A percentile compares a stretch with the other conserved stretches of the same genome.
Conservation (phyloP, 345 rosid species). For the Chamaenerion angustifolium region DNA sequence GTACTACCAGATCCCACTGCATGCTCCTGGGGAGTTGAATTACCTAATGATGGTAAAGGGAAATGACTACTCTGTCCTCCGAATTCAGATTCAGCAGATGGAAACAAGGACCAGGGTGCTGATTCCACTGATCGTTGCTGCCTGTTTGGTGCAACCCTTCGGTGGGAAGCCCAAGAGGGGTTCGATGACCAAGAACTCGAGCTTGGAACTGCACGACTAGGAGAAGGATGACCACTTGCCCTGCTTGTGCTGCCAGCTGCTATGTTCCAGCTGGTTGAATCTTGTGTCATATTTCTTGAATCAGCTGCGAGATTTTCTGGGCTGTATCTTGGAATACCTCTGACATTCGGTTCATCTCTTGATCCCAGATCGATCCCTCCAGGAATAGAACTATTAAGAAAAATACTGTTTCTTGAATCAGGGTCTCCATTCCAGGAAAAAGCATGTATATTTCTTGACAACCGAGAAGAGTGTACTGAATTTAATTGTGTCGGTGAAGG, state of each 20-base stretch:
- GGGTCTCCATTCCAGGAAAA: constrained; percentile 43
- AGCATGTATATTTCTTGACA: constrained; percentile 35
- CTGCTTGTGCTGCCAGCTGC: constrained; percentile 31
- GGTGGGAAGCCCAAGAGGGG: constrained; percentile 43
- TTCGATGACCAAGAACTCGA: constrained; percentile 35
- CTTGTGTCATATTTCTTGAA: constrained; percentile 39
- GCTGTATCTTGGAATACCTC: constrained; percentile 38
- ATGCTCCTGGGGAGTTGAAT: constrained; percentile 27
- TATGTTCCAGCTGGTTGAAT: constrained; percentile 54
- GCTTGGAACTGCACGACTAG: constrained; percentile 29
- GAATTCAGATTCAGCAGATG: constrained; percentile 27
- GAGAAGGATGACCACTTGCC: constrained; percentile 30
- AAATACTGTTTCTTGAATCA: constrained; percentile 29
- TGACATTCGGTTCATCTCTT: constrained; percentile 31
- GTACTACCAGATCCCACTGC: constrained; percentile 29
- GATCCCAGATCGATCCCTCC: constrained; percentile 17
- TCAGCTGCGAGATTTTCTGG: constrained; percentile 39
- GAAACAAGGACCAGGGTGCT: constrained; percentile 33
- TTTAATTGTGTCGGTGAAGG: constrained; percentile 29
- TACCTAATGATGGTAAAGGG: constrained; percentile 32
- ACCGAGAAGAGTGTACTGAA: constrained; percentile 27
- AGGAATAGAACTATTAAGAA: constrained; percentile 18
- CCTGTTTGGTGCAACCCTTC: constrained; percentile 21
- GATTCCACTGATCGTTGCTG: constrained; percentile 41
- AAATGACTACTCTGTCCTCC: constrained; percentile 40